Base-by-base conservation (phyloP, 768 basidiomycete species). In the Agrocybe praecox region DNA sequence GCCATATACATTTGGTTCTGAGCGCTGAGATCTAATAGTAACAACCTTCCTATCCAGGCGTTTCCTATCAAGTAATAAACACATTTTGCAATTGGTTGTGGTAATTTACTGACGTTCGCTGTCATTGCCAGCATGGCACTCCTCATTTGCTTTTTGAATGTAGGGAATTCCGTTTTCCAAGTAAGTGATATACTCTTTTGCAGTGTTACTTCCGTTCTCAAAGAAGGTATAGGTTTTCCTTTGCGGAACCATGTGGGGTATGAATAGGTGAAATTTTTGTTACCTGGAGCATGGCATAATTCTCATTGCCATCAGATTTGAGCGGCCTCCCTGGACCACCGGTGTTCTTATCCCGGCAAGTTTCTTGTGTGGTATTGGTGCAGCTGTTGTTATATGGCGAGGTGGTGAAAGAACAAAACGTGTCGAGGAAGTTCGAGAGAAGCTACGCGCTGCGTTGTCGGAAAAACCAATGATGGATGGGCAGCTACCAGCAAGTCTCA, bases 151-250 rank as follows among this genome's bases (percentile, higher is more conserved):
- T 75, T 86, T 33, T 68, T 89, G 50, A 86, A 85, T 62, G 88
- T 89, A 62, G 82, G 86, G 36, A 94, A 94, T 70, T 92, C 90
- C 0, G 68, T 91, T 56, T 94, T 94, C 68, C 93, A 94, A 73
- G 87, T 84, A 49, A 60, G 64, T 57, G n/a, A n/a, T 44, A 19
- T 14, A 10, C 33, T 12, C 19, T 26, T 9, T 42, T 44, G 14
- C 18, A 21, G 14, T 18, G 26, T 22, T 19, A 19, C 19, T 56
- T 7, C 11, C 9, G 12, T 23, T 57, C 49, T 33, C 24, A 17
- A 14, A 47, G 15, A 21, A 52, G 21, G 29, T 49, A 2, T 57
- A 88, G 82, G 77, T 82, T 46, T 78, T 88, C 18, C 73, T 92
- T 7, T 90, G 90, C 63, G 87, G 82, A 10, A 84, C 80, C 45